phyloP scores from a whole-genome alignment of 2,329 filamentous ascomycete genomes.

The Paraconiothyrium sp. region DNA sequence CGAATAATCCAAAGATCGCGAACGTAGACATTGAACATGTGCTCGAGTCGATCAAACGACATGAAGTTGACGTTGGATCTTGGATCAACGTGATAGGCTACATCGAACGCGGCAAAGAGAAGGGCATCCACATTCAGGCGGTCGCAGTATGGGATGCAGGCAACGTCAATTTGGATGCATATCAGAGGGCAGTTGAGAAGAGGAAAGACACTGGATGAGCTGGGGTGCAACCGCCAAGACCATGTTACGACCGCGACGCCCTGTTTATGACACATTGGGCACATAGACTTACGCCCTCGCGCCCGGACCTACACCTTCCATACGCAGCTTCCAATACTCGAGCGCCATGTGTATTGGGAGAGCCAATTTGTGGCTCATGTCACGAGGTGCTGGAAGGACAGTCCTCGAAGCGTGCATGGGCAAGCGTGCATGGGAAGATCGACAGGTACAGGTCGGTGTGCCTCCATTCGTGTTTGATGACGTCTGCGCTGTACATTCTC shows the following conservation, averaged over 20 bases:
- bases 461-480: too few relatives aligned
- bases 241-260: not conserved
- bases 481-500: too few relatives aligned
- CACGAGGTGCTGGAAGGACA: too few relatives aligned
- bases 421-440: too few relatives aligned
- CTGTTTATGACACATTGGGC: not conserved
- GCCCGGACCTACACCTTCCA: too few relatives aligned
- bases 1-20: conserved; percentile 55
- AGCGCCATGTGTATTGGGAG: too few relatives aligned
- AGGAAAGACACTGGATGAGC: conserved; percentile 18
- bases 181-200: conserved; percentile 66
- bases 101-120: conserved; percentile 53
- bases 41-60: conserved; percentile 69
- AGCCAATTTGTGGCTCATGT: too few relatives aligned
- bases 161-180: conserved; percentile 74
- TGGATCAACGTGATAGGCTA: conserved; percentile 94
- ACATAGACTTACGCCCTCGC: not conserved
- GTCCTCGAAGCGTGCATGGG: too few relatives aligned
- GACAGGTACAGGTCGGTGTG: too few relatives aligned
- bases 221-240: not conserved
- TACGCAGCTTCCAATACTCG: too few relatives aligned
- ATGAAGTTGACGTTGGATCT: conserved; percentile 75
- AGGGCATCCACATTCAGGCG: conserved; percentile 70
- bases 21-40: conserved; percentile 77
- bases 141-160: conserved; percentile 81